Conservation (phyloP, 441 rosid genomes). For the Euphorbia schlechtendalii region DNA sequence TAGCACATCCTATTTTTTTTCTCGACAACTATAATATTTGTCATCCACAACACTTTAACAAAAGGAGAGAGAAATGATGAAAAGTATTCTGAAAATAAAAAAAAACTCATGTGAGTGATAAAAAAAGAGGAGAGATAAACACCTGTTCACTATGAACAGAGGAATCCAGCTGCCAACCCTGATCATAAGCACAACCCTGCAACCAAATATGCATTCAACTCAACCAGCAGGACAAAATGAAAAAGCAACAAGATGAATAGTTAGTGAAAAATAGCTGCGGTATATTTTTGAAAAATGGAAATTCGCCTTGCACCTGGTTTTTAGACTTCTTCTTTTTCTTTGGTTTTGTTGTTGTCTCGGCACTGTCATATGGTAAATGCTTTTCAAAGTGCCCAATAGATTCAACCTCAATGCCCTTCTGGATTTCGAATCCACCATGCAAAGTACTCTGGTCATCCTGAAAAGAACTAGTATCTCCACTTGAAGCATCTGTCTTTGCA, state of each 20-base stretch:
- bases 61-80: no score
- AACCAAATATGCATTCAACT: constrained; percentile 27
- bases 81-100: neutral
- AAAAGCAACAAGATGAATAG: constrained; percentile 3
- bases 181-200: constrained; percentile 75
- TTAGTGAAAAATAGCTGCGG: constrained; percentile 9
- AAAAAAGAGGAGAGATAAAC: constrained; percentile 15
- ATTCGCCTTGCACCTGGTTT: constrained; percentile 45
- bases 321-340: constrained; percentile 84
- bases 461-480: constrained; percentile 95
- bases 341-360: constrained; percentile 73
- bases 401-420: constrained; percentile 81
- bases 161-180: constrained; percentile 73
- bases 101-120: neutral
- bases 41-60: no score
- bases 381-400: constrained; percentile 67
- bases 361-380: constrained; percentile 60
- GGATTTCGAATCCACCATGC: constrained; percentile 71
- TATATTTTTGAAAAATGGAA: neutral
- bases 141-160: constrained; percentile 73
- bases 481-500: constrained; percentile 80
- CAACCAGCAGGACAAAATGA: constrained; percentile 18
- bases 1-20: no score
- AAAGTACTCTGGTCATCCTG: constrained; percentile 93
- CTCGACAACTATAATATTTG: no score